A percentile compares a stretch with the other conserved stretches of the same genome.
phyloP scores from a whole-genome alignment of 23 red algal genomes.

The Gracilaria domingensis region DNA sequence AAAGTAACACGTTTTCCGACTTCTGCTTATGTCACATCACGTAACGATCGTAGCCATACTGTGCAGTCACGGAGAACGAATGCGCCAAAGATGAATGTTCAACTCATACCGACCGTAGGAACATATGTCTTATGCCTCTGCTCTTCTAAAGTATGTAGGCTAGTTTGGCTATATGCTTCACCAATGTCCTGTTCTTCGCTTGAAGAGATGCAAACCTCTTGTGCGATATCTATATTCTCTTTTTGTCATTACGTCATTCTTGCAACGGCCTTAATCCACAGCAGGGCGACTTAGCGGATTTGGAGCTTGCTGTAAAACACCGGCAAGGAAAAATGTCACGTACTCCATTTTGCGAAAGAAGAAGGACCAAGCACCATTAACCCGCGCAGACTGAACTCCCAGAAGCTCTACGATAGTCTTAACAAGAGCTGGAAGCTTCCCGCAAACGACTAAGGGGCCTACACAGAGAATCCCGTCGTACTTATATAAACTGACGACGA shows the following conservation, averaged over 20 bases:
- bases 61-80: no score
- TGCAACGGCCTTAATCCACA: not conserved
- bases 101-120: not conserved
- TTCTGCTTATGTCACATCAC: no score
- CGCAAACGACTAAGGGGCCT: slow-evolving; percentile 41
- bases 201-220: not conserved
- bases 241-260: not conserved
- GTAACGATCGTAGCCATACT: no score
- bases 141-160: not conserved
- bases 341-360: slow-evolving; percentile 25
- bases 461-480: slow-evolving; percentile 64
- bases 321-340: not conserved
- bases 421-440: slow-evolving; percentile 26
- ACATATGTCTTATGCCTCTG: no score
- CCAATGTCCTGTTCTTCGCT: not conserved
- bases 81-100: no score
- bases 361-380: slow-evolving; percentile 18
- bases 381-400: slow-evolving; percentile 28
- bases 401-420: slow-evolving; percentile 59
- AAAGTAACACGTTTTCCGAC: no score
- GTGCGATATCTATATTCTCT: not conserved
- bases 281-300: slow-evolving; percentile 9
- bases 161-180: not conserved
- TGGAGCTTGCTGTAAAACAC: not conserved
- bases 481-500: slow-evolving; percentile 70